Evolutionary conservation across 768 basidiomycete genomes (phyloP), one percentile per base, ranked within the genome.

Genomic region (Lactarius trivialis): DNA sequence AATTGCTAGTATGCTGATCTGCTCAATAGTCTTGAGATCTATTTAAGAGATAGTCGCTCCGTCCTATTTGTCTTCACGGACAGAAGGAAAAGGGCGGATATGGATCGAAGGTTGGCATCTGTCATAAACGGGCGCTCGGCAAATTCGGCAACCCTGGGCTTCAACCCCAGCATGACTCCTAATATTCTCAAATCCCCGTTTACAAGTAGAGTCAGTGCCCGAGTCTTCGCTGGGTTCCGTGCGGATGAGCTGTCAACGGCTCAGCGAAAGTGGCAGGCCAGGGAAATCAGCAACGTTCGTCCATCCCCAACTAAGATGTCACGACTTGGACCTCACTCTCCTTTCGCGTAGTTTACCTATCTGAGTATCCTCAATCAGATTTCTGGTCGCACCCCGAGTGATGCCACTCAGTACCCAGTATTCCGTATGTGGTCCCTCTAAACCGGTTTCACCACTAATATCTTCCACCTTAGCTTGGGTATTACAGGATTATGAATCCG

Each of bases 321-420:
- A 28, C 58, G 2, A 14, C 49, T 30, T 28, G 28, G 30, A 54
- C 37, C 54, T 66, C 65, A 60, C 49, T 32, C 54, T 11, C 24
- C n/a, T 24, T 49, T 24, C 45, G 21, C 24, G 9, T 60, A 95
- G 93, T 96, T 92, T 71, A 87, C 90, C 1, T 96, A 95, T 72
- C 74, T 96, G 55, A 88, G 89, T 64, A 84, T 97, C 59, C 75
- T 97, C 58, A 97, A 97, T 68, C 93, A 96, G 71, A 82, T 91
- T 24, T 95, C 94, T 3, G 93, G 94, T 48, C 82, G 94, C 24
- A 97, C 94, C 3, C 93, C 93, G 1, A 93, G 88, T 69, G 94
- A 97, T 76, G 92, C 94, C 11, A 96, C 95, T 0, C 93, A 95
- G 68, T 97, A 94, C 73, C 94, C 93, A 0, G 84, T 96, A 8